These are phyloP conservation scores for Microdochium nivale DNA, from an alignment of 2,329 filamentous ascomycete species.

Conservation along the genomic window DNA sequence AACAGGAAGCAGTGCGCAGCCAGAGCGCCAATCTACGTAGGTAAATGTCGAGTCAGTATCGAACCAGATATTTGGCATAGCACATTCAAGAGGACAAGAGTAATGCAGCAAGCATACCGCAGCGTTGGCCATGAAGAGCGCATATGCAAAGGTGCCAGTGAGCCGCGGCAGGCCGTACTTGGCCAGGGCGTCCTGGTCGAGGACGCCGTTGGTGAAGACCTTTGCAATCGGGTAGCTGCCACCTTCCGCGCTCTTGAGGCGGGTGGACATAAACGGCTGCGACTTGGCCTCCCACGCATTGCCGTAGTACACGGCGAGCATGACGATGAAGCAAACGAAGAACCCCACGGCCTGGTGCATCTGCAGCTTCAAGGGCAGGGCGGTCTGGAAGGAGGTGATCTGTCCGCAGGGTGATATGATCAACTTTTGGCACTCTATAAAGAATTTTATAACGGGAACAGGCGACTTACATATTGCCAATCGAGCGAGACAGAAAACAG, in stretches of 20 bases:
- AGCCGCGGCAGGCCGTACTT: slow-evolving; percentile 36
- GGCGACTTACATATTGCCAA: slow-evolving; percentile 41
- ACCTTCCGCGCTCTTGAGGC: slow-evolving; percentile 30
- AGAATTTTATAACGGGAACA: neutral
- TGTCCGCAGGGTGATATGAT: too few species aligned
- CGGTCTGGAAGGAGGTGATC: slow-evolving; percentile 44
- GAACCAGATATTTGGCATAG: too few species aligned
- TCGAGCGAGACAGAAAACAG: slow-evolving; percentile 41
- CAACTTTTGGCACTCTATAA: too few species aligned
- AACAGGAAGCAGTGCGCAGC: slow-evolving; percentile 43
- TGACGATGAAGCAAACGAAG: slow-evolving; percentile 37
- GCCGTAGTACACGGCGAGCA: slow-evolving; percentile 43
- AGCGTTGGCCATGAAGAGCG: slow-evolving; percentile 48
- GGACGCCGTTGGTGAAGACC: slow-evolving; percentile 29
- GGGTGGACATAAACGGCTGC: slow-evolving; percentile 47
- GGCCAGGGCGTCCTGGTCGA: slow-evolving; percentile 30
- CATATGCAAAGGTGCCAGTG: slow-evolving; percentile 40
- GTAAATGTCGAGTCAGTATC: slow-evolving; percentile 4
- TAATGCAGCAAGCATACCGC: slow-evolving; percentile 26
- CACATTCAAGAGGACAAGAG: too few species aligned
- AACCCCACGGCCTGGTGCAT: slow-evolving; percentile 35
- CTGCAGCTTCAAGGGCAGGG: slow-evolving; percentile 43
- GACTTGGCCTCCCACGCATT: slow-evolving; percentile 36
- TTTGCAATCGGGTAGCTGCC: slow-evolving; percentile 27
- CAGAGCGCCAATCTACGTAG: slow-evolving; percentile 41